Base-by-base conservation (phyloP, 2,329 filamentous ascomycete species). In the Colletotrichum orchidophilum region DNA sequence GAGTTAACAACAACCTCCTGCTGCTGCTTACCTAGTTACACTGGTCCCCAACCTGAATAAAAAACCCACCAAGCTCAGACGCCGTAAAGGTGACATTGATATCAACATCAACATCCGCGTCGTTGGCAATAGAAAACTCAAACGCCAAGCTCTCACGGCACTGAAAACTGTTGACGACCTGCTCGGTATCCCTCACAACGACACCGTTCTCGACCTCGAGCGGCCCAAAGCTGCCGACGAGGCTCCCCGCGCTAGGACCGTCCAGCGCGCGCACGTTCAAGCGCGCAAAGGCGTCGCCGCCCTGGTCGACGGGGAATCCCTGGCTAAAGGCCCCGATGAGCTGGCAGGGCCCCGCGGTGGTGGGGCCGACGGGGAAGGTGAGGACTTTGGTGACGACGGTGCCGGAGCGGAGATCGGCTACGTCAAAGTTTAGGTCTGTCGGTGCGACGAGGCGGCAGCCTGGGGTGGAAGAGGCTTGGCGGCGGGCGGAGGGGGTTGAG, bases 41-140 rank as follows among this genome's bases (percentile, higher is more conserved):
- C 64, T 71, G 68, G 68, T 71, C 68, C 15, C 64, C 68, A n/a
- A 63, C 64, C 31, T 53, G 39, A 3, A 71, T 26, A 15, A 71
- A 71, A 42, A 71, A 71, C 0, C 68, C 68, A 0, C 52, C 58
- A n/a, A 35, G 13, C 7, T 26, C 31, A 12, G 26, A 42, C 9
- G 57, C 52, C 1, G 63, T 68, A 1, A 71, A 71, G 24, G 64
- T 27, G 7, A 71, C 58, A 11, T 58, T 68, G 9, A 63, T 26
- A 31, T 71, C 52, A n/a, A n/a, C 31, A 2, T 68, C 68, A 1
- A 53, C 64, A 0, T 42, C 52, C 0, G 50, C 58, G 1, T 71
- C 68, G 18, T 71, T 63, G 3, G 68, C 68, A 24, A 71, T 33
- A 11, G 29, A 24, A 27, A 71, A 71, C 57, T 53, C 52, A 27